These are phyloP conservation scores for Artemisia argyi DNA, from an alignment of 129 eudicot species.

Conservation along the genomic window DNA sequence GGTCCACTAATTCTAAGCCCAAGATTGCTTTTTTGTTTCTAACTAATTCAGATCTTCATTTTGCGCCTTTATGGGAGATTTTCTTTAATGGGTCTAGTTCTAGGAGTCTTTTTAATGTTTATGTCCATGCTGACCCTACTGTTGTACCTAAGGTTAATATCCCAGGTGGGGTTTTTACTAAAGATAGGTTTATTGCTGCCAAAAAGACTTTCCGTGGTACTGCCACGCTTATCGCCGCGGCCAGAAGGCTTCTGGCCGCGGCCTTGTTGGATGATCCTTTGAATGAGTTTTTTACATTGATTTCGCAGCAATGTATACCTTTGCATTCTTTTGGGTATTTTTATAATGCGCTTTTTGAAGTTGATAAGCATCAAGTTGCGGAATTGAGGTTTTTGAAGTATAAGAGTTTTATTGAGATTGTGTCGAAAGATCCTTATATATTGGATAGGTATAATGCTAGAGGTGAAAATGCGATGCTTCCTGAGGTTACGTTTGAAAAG, in stretches of 20 bases:
- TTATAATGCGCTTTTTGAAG: conserved; percentile 41
- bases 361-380: conserved; percentile 27
- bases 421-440: conserved; percentile 35
- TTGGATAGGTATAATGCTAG: conserved; percentile 72
- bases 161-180: conserved; percentile 56
- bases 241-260: conserved; percentile 76
- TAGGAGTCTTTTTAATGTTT: conserved; percentile 48
- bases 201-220: conserved; percentile 69
- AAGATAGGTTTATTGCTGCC: conserved; percentile 43
- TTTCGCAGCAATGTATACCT: conserved; percentile 85
- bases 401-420: conserved; percentile 69
- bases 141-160: conserved; percentile 31
- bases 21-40: conserved; percentile 89
- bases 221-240: conserved; percentile 83
- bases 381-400: conserved; percentile 26
- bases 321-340: conserved; percentile 63
- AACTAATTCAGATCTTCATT: conserved; percentile 71
- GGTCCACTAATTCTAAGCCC: conserved; percentile 53
- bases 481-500: conserved; percentile 59
- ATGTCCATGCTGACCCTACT: conserved; percentile 79
- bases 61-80: conserved; percentile 69
- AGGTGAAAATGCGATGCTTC: conserved; percentile 68
- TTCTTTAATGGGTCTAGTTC: conserved; percentile 40
- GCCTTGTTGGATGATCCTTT: conserved; percentile 69
- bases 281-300: conserved; percentile 62